Base-by-base conservation (phyloP, 305 asterid species). In the Fraxinus floribunda region DNA sequence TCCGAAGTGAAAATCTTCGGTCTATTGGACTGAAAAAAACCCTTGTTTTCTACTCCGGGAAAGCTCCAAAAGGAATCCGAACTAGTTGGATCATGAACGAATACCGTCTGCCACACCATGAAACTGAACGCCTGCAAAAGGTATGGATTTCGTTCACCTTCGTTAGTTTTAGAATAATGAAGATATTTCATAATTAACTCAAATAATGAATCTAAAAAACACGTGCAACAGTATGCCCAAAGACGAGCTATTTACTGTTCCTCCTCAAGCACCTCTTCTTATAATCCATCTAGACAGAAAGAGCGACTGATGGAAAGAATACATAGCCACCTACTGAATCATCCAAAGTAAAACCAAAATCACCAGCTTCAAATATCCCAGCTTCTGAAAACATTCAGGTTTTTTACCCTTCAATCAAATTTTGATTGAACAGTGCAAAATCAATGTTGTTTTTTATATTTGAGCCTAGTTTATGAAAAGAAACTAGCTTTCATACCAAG, bases 1-100 rank as follows among this genome's bases (percentile, higher is more conserved):
- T 94, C 74, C 41, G 94, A 68, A 86, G 85, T 0, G 98, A 94
- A 81, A 90, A 81, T 80, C 79, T 78, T 30, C 76, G 92, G 84
- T 86, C 97, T 0, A 94, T 94, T 57, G 98, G 98, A 41, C 90
- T 94, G 78, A 94, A 94, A 87, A 94, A 94, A 88, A 94, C 98
- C 89, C 97, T 94, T 3, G 98, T 94, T 85, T 94, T 94, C 88
- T 93, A 93, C 89, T 89, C 97, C 16, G 98, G 98, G 0, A 94
- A 93, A 81, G 98, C 98, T 30, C 98, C 98, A 0, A 94, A 93
- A 81, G 98, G 98, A 11, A 90, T 94, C 44, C 89, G 98, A 20
- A 92, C 93, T 0, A 91, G 94, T 20, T 94, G 98, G 98, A 94
- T 94, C 88, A 94, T 94, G 98, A 94, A 94, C 74, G 98, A 94